Evolutionary conservation across 2,329 filamentous ascomycete species (phyloP).

Genomic region (Fusarium nodosum): DNA sequence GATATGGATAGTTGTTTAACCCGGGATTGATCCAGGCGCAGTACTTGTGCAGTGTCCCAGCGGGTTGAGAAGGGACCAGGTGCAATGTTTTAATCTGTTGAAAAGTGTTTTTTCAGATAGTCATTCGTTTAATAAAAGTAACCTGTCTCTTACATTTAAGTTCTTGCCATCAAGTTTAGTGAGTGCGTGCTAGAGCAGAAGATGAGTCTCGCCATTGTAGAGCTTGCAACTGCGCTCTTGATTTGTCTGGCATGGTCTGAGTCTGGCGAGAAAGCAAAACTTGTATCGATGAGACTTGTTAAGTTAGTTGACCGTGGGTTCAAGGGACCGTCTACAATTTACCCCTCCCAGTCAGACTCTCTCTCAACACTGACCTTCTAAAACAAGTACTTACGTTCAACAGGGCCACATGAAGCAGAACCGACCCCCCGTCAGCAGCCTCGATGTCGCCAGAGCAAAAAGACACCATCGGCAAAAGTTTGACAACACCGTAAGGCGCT

Average conservation of each 20-base stretch:
- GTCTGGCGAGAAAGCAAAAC: background rate
- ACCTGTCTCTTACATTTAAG: slow-evolving; percentile 33
- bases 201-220: background rate
- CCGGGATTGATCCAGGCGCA: slow-evolving; percentile 8
- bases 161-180: background rate
- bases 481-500: background rate
- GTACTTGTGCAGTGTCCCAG: background rate
- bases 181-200: background rate
- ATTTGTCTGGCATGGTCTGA: background rate
- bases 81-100: slow-evolving; percentile 30
- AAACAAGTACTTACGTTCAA: background rate
- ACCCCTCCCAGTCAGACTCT: background rate
- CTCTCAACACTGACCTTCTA: background rate
- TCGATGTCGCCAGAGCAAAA: background rate
- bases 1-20: slow-evolving; percentile 8
- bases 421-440: background rate
- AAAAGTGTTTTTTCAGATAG: slow-evolving; percentile 28
- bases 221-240: background rate
- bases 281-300: background rate
- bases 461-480: background rate
- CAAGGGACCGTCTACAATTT: background rate
- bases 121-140: slow-evolving; percentile 40
- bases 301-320: background rate
- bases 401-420: background rate
- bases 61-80: slow-evolving; percentile 31